Evolutionary conservation across 352 stramenopile species (phyloP).

Genomic region (Globisporangium acanthophoron): DNA sequence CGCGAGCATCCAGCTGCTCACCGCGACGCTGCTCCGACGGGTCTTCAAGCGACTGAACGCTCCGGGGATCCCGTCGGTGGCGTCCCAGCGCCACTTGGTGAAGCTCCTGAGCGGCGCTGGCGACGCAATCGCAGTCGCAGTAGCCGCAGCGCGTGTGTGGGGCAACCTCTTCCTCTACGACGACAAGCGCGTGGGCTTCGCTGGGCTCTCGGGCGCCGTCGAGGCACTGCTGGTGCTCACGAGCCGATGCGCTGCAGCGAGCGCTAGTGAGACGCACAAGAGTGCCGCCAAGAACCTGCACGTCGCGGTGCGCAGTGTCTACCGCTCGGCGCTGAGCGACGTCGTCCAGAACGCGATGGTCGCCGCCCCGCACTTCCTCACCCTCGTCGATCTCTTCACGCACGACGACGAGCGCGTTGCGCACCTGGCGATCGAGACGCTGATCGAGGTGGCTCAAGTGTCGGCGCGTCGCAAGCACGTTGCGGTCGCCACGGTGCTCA

Average conservation of each 20-base stretch:
- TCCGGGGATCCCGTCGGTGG: slow-evolving; percentile 26
- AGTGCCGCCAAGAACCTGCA: slow-evolving; percentile 25
- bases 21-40: slow-evolving; percentile 35
- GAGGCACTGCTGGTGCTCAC: slow-evolving; percentile 39
- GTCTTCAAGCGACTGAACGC: slow-evolving; percentile 57
- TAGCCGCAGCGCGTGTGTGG: slow-evolving; percentile 47
- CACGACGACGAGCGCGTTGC: slow-evolving; percentile 33
- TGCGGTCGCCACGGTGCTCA: slow-evolving; percentile 38
- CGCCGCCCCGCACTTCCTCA: slow-evolving; percentile 33
- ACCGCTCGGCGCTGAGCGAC: slow-evolving; percentile 19
- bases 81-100: slow-evolving; percentile 37
- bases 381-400: slow-evolving; percentile 37
- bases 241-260: slow-evolving; percentile 11
- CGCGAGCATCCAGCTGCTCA: slow-evolving; percentile 22
- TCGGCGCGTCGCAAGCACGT: slow-evolving; percentile 22
- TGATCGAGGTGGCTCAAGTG: slow-evolving; percentile 28
- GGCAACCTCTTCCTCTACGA: slow-evolving; percentile 53
- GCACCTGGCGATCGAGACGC: slow-evolving; percentile 27
- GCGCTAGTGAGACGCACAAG: background rate
- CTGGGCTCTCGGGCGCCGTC: slow-evolving; percentile 26
- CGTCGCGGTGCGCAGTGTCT: slow-evolving; percentile 20
- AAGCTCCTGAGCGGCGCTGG: slow-evolving; percentile 22
- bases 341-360: slow-evolving; percentile 30
- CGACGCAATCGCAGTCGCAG: slow-evolving; percentile 10
- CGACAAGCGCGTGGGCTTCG: slow-evolving; percentile 50